A percentile compares a stretch with the other conserved stretches of the same genome.
Conservation (phyloP, 1,284 basidiomycete species). For the Apiotrichum akiyoshidainum region DNA sequence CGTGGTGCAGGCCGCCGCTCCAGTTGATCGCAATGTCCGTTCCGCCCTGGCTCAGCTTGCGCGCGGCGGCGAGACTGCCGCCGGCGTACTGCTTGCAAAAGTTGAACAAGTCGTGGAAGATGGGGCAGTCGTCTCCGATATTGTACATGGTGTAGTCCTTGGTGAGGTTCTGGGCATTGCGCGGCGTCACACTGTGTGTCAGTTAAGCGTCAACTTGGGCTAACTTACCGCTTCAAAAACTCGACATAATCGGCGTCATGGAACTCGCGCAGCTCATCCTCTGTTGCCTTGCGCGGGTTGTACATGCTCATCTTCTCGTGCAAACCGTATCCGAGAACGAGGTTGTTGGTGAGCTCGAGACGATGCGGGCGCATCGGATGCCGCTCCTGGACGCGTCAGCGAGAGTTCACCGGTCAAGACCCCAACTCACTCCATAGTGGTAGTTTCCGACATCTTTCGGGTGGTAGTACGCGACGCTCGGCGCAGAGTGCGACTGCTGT, state of each 20-base stretch:
- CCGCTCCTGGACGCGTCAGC: slow-evolving; percentile 62
- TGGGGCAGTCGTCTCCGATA: slow-evolving; percentile 89
- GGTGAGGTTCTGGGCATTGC: slow-evolving; percentile 55
- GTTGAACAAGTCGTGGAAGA: slow-evolving; percentile 87
- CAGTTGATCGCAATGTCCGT: slow-evolving; percentile 98
- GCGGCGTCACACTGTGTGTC: slow-evolving; percentile 39
- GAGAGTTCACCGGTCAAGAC: background rate
- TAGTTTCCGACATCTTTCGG: slow-evolving; percentile 91
- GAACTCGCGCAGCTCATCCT: slow-evolving; percentile 83
- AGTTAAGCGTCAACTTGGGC: background rate
- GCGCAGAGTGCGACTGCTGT: slow-evolving; percentile 75
- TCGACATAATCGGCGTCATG: slow-evolving; percentile 93
- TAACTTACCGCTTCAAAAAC: slow-evolving; percentile 76
- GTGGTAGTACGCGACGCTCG: slow-evolving; percentile 92
- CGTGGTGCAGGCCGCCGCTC: slow-evolving; percentile 94
- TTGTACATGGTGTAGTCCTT: slow-evolving; percentile 77
- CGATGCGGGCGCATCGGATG: slow-evolving; percentile 99
- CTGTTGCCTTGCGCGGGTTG: slow-evolving; percentile 81
- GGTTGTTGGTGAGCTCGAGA: slow-evolving; percentile 86
- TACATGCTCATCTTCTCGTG: slow-evolving; percentile 96
- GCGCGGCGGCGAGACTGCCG: slow-evolving; percentile 81
- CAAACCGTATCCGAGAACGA: slow-evolving; percentile 93
- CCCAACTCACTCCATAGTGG: slow-evolving; percentile 76
- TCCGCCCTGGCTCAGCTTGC: slow-evolving; percentile 75
- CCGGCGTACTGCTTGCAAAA: slow-evolving; percentile 91